Evolutionary conservation across 331 rosid genomes (phyloP).

Genomic region (Quercus tomentella): DNA sequence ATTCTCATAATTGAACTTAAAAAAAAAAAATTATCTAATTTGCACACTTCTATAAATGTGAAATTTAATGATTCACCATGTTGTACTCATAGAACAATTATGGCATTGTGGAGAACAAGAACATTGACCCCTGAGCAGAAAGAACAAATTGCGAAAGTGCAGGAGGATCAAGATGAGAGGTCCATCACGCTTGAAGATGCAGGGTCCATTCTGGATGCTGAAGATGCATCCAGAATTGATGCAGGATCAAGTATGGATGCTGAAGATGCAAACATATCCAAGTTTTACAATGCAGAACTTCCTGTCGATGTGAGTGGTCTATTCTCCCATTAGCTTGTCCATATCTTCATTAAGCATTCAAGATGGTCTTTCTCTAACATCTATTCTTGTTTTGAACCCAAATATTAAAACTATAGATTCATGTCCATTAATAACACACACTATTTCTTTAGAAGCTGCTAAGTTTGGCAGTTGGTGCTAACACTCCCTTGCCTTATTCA

Average conservation of each 20-base stretch:
- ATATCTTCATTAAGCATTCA: not conserved
- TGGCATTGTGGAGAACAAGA: constrained; percentile 83
- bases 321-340: not conserved
- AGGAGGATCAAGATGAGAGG: constrained; percentile 53
- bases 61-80: constrained; percentile 7
- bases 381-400: too few species aligned
- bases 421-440: too few species aligned
- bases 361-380: too few species aligned
- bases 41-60: not conserved
- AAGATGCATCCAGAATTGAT: constrained; percentile 12
- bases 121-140: constrained; percentile 43
- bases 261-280: constrained; percentile 52
- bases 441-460: not conserved
- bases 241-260: constrained; percentile 34
- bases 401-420: too few species aligned
- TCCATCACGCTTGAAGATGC: constrained; percentile 41
- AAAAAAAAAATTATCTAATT: not conserved
- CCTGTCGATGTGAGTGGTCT: constrained; percentile 48
- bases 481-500: too few species aligned
- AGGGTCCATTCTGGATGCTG: constrained; percentile 36
- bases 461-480: not conserved
- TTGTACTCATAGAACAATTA: constrained; percentile 55
- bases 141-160: constrained; percentile 46
- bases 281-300: constrained; percentile 59
- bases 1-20: not conserved